These are phyloP conservation scores for Aspergillus pseudonomiae DNA, from an alignment of 2,329 filamentous ascomycete species.

Conservation along the genomic window DNA sequence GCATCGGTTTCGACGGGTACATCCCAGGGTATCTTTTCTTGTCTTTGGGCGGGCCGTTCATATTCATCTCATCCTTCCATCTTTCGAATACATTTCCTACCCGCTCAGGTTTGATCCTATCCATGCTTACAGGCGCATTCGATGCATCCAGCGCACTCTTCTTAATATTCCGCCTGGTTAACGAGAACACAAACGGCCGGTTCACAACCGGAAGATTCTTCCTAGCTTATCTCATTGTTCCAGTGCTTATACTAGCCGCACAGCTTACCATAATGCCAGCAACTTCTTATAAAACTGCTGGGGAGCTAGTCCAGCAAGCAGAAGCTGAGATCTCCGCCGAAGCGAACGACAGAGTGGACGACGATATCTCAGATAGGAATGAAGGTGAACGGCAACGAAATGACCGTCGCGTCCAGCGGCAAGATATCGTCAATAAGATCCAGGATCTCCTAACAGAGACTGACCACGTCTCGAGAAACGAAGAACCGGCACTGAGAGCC, in stretches of 20 bases:
- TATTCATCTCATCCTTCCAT: slow-evolving; percentile 82
- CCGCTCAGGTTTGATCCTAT: slow-evolving; percentile 76
- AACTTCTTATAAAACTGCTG: slow-evolving; percentile 80
- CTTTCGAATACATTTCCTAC: slow-evolving; percentile 81
- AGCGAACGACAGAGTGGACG: slow-evolving; percentile 58
- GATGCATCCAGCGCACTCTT: slow-evolving; percentile 81
- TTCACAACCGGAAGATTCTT: slow-evolving; percentile 73
- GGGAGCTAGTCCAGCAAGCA: slow-evolving; percentile 76
- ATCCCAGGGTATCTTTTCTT: slow-evolving; percentile 75
- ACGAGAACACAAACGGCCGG: slow-evolving; percentile 58
- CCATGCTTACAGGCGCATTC: slow-evolving; percentile 78
- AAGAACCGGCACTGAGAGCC: slow-evolving; percentile 9
- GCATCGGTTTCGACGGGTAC: slow-evolving; percentile 72
- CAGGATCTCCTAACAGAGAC: slow-evolving; percentile 68
- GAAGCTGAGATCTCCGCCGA: slow-evolving; percentile 60
- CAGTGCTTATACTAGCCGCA: slow-evolving; percentile 64
- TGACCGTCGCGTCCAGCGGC: slow-evolving; percentile 62
- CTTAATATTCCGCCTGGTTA: slow-evolving; percentile 72
- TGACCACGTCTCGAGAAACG: slow-evolving; percentile 3
- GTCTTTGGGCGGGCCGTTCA: slow-evolving; percentile 76
- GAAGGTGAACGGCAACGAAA: slow-evolving; percentile 54
- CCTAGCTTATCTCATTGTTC: slow-evolving; percentile 70
- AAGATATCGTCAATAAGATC: slow-evolving; percentile 69
- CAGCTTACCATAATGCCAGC: slow-evolving; percentile 74
- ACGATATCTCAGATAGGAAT: slow-evolving; percentile 53